phyloP scores from a whole-genome alignment of 2,329 filamentous ascomycete genomes.

The Talaromyces sp. region DNA sequence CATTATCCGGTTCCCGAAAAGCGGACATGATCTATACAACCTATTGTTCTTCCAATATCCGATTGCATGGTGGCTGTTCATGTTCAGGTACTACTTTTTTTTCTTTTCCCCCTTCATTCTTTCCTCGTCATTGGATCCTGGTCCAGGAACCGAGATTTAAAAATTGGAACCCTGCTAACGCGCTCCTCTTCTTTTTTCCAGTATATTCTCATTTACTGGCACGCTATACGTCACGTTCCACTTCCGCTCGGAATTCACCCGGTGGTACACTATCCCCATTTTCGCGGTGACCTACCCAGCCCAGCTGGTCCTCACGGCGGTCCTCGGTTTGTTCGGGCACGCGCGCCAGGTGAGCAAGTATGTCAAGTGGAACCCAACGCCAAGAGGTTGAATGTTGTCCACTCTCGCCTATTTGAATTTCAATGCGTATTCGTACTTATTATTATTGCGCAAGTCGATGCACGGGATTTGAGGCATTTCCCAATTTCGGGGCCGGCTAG shows the following conservation, averaged over 20 bases:
- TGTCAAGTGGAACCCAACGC: slow-evolving; percentile 44
- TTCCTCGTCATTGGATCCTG: not conserved
- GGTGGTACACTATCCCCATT: slow-evolving; percentile 33
- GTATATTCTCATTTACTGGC: slow-evolving; percentile 37
- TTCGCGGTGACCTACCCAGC: slow-evolving; percentile 41
- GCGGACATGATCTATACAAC: slow-evolving; percentile 29
- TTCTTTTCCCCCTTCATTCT: slow-evolving; percentile 10
- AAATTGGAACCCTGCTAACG: not conserved
- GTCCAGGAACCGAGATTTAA: not conserved
- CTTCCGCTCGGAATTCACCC: slow-evolving; percentile 42
- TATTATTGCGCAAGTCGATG: not conserved
- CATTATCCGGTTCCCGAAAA: slow-evolving; percentile 39
- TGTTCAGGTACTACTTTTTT: slow-evolving; percentile 30
- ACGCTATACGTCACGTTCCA: slow-evolving; percentile 44
- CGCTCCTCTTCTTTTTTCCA: slow-evolving; percentile 10
- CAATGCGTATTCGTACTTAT: not conserved
- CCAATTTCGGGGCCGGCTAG: not conserved
- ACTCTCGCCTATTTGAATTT: not conserved
- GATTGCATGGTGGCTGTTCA: slow-evolving; percentile 43
- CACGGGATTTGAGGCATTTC: not conserved
- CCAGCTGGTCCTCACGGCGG: slow-evolving; percentile 39
- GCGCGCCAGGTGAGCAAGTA: slow-evolving; percentile 43
- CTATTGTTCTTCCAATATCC: slow-evolving; percentile 46
- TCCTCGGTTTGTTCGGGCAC: slow-evolving; percentile 43
- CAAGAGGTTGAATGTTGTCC: slow-evolving; percentile 11